phyloP scores from a whole-genome alignment of 2,329 filamentous ascomycete genomes.

The Colletotrichum sojae region DNA sequence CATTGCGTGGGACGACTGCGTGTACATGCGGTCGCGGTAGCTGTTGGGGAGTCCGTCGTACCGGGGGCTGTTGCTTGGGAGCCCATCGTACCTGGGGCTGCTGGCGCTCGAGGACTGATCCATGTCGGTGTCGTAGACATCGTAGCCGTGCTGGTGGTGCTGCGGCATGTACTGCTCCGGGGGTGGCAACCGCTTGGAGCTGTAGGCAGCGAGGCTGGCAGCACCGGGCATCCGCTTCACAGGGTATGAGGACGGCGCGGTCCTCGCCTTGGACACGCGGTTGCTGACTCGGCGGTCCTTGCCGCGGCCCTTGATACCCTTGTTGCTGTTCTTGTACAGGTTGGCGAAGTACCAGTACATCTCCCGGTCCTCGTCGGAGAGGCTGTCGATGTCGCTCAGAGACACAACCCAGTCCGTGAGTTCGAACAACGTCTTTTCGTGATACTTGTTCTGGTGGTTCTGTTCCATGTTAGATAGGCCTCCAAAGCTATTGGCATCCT shows the following conservation, averaged over 20 bases:
- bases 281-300: slow-evolving; percentile 79
- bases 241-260: slow-evolving; percentile 35
- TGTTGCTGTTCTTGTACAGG: slow-evolving; percentile 98
- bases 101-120: slow-evolving; percentile 39
- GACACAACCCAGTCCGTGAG: slow-evolving; percentile 80
- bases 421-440: slow-evolving; percentile 78
- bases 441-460: slow-evolving; percentile 96
- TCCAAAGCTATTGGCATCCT: not conserved
- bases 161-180: slow-evolving; percentile 39
- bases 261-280: slow-evolving; percentile 44
- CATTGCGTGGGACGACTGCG: slow-evolving; percentile 30
- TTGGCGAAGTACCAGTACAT: slow-evolving; percentile 87
- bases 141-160: slow-evolving; percentile 34
- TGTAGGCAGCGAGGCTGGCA: slow-evolving; percentile 37
- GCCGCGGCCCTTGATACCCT: slow-evolving; percentile 96
- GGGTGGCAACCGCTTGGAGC: slow-evolving; percentile 34
- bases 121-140: slow-evolving; percentile 40
- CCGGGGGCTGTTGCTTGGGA: slow-evolving; percentile 35
- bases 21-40: slow-evolving; percentile 37
- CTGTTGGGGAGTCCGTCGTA: slow-evolving; percentile 26
- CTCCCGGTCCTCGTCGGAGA: slow-evolving; percentile 79
- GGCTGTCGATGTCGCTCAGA: slow-evolving; percentile 71
- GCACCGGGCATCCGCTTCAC: slow-evolving; percentile 38
- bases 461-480: slow-evolving; percentile 49
- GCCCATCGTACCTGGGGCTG: slow-evolving; percentile 36